A percentile compares a stretch with the other conserved stretches of the same genome.
These are phyloP conservation scores for Angophora floribunda DNA, from an alignment of 345 rosid species.

Conservation along the genomic window DNA sequence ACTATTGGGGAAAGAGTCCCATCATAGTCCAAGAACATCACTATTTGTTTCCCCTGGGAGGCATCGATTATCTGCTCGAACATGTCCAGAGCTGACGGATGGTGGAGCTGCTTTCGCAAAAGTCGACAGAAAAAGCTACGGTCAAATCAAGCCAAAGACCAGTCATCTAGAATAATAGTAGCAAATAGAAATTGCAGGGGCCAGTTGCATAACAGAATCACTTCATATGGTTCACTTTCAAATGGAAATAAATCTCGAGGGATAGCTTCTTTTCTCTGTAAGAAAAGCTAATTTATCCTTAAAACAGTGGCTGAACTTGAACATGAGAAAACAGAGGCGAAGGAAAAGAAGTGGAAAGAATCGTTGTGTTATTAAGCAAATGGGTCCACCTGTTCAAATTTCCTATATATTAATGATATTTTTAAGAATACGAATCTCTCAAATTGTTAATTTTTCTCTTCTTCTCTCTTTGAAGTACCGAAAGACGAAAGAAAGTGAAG, in stretches of 20 bases:
- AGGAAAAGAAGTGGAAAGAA: neutral
- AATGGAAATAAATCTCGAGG: neutral
- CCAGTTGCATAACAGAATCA: neutral
- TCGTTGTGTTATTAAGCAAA: neutral
- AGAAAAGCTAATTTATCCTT: neutral
- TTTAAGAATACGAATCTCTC: neutral
- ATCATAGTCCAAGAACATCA: conserved; percentile 89
- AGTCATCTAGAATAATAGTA: neutral
- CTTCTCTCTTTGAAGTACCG: neutral
- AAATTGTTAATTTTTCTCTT: neutral
- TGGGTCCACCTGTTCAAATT: neutral
- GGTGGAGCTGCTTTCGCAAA: conserved; percentile 30
- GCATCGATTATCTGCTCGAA: conserved; percentile 55
- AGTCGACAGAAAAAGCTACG: neutral
- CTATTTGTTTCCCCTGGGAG: conserved; percentile 76
- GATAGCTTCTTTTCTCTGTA: neutral
- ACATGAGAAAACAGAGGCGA: neutral
- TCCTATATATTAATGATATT: neutral
- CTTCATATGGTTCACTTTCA: neutral
- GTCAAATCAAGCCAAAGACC: neutral
- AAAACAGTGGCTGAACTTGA: neutral
- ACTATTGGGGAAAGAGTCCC: conserved; percentile 98
- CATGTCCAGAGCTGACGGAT: conserved; percentile 81
- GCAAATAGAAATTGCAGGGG: neutral
- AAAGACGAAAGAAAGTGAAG: neutral